These are phyloP conservation scores for Graphilbum sp. DNA, from an alignment of 2,329 filamentous ascomycete genomes.

Conservation along the genomic window DNA sequence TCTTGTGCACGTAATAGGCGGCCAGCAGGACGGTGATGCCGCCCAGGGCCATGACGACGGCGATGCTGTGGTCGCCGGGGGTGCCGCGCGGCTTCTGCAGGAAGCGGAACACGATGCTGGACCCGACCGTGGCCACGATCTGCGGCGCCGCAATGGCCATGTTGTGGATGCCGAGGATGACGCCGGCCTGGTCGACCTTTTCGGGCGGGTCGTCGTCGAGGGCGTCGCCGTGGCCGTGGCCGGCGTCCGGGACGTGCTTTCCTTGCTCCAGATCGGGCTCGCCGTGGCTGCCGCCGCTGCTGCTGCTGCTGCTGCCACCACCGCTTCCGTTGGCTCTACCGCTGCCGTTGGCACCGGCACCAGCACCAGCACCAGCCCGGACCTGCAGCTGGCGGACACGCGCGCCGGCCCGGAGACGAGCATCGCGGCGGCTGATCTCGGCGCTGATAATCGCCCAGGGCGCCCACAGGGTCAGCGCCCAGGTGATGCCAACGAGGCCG, in stretches of 20 bases:
- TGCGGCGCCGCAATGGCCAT: slow-evolving; percentile 86
- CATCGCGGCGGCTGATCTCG: slow-evolving; percentile 73
- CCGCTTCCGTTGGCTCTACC: neutral
- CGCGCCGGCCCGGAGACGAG: slow-evolving; percentile 25
- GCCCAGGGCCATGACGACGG: slow-evolving; percentile 72
- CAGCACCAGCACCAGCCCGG: too few relatives aligned
- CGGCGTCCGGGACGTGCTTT: slow-evolving; percentile 5
- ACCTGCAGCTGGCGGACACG: too few relatives aligned
- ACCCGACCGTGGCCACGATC: slow-evolving; percentile 74
- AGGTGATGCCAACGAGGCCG: slow-evolving; percentile 71
- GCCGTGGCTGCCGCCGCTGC: neutral
- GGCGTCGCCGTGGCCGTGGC: slow-evolving; percentile 9
- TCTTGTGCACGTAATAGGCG: slow-evolving; percentile 52
- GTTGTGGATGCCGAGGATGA: slow-evolving; percentile 90
- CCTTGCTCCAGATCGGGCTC: neutral
- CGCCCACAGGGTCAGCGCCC: slow-evolving; percentile 87
- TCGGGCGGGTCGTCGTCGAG: slow-evolving; percentile 23
- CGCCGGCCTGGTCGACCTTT: slow-evolving; percentile 61
- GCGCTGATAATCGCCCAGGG: slow-evolving; percentile 90
- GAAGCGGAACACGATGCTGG: slow-evolving; percentile 67
- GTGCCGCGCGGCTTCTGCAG: slow-evolving; percentile 77
- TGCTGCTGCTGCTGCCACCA: slow-evolving; percentile 11
- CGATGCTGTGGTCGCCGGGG: slow-evolving; percentile 74
- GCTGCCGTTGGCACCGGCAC: too few relatives aligned
- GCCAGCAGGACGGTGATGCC: slow-evolving; percentile 64